Evolutionary conservation across 2,329 filamentous ascomycete genomes (phyloP).

Genomic region (Alternaria rosae): DNA sequence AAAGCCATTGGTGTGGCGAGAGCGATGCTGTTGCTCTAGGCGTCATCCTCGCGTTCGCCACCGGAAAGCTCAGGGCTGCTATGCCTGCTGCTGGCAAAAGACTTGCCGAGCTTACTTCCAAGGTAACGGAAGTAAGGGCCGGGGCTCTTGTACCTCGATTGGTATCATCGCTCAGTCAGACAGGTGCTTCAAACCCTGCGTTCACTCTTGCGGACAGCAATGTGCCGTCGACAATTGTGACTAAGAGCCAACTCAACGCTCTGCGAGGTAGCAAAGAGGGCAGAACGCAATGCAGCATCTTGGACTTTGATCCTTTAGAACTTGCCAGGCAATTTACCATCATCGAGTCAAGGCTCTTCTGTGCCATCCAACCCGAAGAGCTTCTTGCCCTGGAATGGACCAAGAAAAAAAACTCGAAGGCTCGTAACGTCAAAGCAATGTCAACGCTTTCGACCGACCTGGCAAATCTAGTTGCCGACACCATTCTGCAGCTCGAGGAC

Average conservation of each 20-base stretch:
- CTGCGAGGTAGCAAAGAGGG: constrained; percentile 79
- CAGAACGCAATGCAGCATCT: constrained; percentile 72
- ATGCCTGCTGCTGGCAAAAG: constrained; percentile 81
- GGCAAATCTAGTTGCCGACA: constrained; percentile 91
- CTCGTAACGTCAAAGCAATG: constrained; percentile 93
- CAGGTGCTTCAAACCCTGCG: constrained; percentile 75
- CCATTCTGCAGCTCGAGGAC: constrained; percentile 86
- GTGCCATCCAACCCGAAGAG: constrained; percentile 89
- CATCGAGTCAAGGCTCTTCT: constrained; percentile 91
- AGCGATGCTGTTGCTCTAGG: constrained; percentile 78
- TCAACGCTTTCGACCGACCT: constrained; percentile 90
- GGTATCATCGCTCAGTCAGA: constrained; percentile 87
- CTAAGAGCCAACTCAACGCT: constrained; percentile 76
- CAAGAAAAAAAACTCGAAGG: constrained; percentile 80
- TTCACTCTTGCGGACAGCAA: constrained; percentile 76
- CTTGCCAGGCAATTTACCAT: constrained; percentile 90
- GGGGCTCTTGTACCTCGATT: constrained; percentile 80
- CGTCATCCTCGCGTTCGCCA: constrained; percentile 81
- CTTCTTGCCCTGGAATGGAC: constrained; percentile 92
- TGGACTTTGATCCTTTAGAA: constrained; percentile 92
- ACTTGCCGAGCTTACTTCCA: constrained; percentile 79
- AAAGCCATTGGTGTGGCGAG: constrained; percentile 90
- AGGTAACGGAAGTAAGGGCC: constrained; percentile 74
- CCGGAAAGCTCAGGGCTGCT: constrained; percentile 70
- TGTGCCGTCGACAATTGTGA: constrained; percentile 72